These are phyloP conservation scores for Phlebopus sp. DNA, from an alignment of 1,284 basidiomycete species.

Conservation along the genomic window DNA sequence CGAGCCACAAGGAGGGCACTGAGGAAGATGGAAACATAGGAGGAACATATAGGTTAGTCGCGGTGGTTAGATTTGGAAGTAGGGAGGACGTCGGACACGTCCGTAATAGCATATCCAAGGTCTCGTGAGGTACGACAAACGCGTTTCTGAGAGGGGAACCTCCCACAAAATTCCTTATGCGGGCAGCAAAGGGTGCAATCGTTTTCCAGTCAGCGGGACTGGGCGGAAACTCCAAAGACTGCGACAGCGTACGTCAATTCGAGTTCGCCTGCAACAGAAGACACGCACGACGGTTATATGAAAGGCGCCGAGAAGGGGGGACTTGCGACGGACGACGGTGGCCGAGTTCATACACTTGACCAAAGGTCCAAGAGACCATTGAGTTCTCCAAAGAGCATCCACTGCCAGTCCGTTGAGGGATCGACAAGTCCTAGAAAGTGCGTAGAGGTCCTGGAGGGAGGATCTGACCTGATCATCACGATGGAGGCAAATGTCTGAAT, in stretches of 20 bases:
- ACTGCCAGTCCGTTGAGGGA: neutral
- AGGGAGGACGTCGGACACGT: neutral
- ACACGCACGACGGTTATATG: no score
- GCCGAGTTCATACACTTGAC: neutral
- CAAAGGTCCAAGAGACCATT: conserved; percentile 1
- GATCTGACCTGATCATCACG: neutral
- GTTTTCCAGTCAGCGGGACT: neutral
- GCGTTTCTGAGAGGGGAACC: neutral
- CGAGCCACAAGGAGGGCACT: neutral
- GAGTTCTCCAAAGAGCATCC: conserved; percentile 2
- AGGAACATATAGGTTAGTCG: neutral
- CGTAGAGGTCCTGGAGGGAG: neutral
- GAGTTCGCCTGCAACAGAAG: neutral
- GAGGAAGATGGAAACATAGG: neutral
- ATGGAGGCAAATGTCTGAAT: no score
- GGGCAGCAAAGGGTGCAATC: neutral
- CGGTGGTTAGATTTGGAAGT: neutral
- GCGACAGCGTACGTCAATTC: neutral
- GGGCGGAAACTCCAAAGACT: neutral
- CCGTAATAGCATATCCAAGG: neutral
- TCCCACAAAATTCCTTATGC: neutral
- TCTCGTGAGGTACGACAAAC: neutral
- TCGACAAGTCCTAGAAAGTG: neutral
- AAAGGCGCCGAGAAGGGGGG: no score
- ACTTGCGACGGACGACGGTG: neutral